Evolutionary conservation across 2,329 filamentous ascomycete species (phyloP).

Genomic region (Tolypocladium cylindrosporum): DNA sequence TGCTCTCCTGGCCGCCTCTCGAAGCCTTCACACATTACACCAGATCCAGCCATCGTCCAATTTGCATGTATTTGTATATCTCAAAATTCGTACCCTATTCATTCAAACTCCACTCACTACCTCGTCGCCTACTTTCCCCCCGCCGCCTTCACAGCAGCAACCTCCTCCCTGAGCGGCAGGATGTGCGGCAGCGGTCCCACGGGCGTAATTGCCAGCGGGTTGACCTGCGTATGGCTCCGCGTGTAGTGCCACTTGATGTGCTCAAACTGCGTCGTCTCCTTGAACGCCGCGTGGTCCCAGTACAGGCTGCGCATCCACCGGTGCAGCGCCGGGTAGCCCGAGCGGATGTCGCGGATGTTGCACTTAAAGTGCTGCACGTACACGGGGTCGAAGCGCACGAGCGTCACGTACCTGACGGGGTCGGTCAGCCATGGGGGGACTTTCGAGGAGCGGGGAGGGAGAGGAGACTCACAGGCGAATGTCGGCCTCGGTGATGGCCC

Average conservation of each 20-base stretch:
- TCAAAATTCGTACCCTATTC: too few relatives aligned
- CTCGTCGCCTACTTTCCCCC: background rate
- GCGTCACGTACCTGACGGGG: slow-evolving; percentile 49
- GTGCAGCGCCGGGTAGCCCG: slow-evolving; percentile 73
- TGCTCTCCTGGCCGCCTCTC: background rate
- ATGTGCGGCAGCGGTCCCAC: slow-evolving; percentile 79
- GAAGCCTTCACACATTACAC: too few relatives aligned
- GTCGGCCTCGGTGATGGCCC: slow-evolving; percentile 70
- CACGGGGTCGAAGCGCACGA: slow-evolving; percentile 65
- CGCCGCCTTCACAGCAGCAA: slow-evolving; percentile 39
- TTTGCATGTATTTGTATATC: background rate
- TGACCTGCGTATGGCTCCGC: slow-evolving; percentile 54
- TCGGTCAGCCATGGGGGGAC: too few relatives aligned
- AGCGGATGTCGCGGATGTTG: slow-evolving; percentile 76
- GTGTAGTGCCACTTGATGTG: slow-evolving; percentile 82
- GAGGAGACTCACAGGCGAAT: slow-evolving; percentile 49
- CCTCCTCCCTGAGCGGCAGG: slow-evolving; percentile 67
- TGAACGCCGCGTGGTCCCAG: slow-evolving; percentile 72
- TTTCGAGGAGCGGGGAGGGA: background rate
- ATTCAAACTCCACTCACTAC: background rate
- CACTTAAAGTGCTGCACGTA: slow-evolving; percentile 87
- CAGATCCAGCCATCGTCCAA: too few relatives aligned
- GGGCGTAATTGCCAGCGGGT: slow-evolving; percentile 66
- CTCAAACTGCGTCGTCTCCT: slow-evolving; percentile 77
- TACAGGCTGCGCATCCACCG: slow-evolving; percentile 75